Conservation (phyloP, 2,329 filamentous ascomycete species). For the Calcarisporium arbuscula region DNA sequence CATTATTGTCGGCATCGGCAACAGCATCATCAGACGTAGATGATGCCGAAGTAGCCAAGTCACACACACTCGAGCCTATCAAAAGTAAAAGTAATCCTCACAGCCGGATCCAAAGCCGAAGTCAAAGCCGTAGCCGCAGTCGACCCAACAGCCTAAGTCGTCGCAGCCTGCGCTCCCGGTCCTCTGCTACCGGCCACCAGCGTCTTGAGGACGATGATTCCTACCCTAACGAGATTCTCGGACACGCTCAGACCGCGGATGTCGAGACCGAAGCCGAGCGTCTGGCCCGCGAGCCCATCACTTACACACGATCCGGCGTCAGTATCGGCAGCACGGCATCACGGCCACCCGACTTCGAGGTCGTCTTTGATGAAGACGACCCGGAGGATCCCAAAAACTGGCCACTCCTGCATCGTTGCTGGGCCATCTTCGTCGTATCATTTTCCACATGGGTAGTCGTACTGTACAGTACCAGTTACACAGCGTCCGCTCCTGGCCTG, state of each 20-base stretch:
- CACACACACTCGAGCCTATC: neutral
- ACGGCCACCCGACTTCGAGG: conserved; percentile 57
- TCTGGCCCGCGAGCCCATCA: conserved; percentile 37
- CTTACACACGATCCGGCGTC: conserved; percentile 34
- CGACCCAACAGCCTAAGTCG: conserved; percentile 3
- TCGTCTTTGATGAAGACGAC: conserved; percentile 63
- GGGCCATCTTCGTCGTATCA: conserved; percentile 38
- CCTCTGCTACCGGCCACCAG: conserved; percentile 9
- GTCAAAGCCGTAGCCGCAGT: conserved; percentile 4
- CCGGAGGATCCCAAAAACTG: conserved; percentile 63
- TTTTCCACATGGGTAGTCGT: conserved; percentile 48
- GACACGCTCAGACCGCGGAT: conserved; percentile 30
- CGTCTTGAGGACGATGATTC: conserved; percentile 13
- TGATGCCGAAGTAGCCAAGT: too few species aligned
- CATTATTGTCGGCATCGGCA: too few species aligned
- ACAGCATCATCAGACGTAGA: too few species aligned
- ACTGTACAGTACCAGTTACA: conserved; percentile 74
- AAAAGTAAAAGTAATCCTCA: neutral
- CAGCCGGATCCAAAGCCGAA: neutral
- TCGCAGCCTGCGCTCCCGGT: conserved; percentile 14
- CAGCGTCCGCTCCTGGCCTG: conserved; percentile 63
- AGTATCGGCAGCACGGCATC: conserved; percentile 37
- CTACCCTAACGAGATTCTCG: conserved; percentile 27
- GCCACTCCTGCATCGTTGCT: conserved; percentile 43
- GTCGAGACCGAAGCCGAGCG: conserved; percentile 33